These are phyloP conservation scores for Ceratocystis alfenasii DNA, from an alignment of 2,329 filamentous ascomycete genomes.

Conservation along the genomic window DNA sequence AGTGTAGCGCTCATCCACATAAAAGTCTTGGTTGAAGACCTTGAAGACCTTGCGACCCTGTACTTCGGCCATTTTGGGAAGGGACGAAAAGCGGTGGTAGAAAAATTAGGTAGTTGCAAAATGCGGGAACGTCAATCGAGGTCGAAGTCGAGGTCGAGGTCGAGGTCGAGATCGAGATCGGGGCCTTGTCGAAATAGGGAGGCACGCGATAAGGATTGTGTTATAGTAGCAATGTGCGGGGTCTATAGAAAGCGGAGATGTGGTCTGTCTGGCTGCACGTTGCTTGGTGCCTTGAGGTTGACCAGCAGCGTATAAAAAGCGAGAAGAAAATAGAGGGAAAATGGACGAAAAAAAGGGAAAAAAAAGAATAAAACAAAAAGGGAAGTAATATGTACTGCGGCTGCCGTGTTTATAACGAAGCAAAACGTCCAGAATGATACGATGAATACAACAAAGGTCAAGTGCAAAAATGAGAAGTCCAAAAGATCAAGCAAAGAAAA, in stretches of 20 bases:
- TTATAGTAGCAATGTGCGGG: constrained; percentile 7
- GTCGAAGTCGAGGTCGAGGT: too few species aligned
- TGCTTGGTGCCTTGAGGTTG: background rate
- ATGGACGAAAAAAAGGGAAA: too few species aligned
- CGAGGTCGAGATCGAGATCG: too few species aligned
- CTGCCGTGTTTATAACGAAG: background rate
- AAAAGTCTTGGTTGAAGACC: constrained; percentile 99
- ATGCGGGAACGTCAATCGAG: too few species aligned
- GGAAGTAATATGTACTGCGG: background rate
- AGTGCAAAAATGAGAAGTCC: background rate
- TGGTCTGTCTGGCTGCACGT: background rate
- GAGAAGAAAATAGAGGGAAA: too few species aligned
- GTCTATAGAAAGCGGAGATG: constrained; percentile 9
- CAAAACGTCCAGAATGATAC: constrained; percentile 9
- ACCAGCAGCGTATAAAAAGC: too few species aligned
- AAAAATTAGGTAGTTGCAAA: background rate
- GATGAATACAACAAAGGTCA: constrained; percentile 1
- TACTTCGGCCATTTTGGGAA: constrained; percentile 32
- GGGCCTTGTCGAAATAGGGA: background rate
- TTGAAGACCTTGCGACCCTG: constrained; percentile 80
- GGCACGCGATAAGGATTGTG: background rate
- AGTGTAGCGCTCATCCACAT: constrained; percentile 95
- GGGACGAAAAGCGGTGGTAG: background rate
- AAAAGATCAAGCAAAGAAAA: background rate
- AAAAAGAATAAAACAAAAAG: background rate